These are phyloP conservation scores for Lactifluus volemus DNA, from an alignment of 768 basidiomycete species.

Conservation along the genomic window DNA sequence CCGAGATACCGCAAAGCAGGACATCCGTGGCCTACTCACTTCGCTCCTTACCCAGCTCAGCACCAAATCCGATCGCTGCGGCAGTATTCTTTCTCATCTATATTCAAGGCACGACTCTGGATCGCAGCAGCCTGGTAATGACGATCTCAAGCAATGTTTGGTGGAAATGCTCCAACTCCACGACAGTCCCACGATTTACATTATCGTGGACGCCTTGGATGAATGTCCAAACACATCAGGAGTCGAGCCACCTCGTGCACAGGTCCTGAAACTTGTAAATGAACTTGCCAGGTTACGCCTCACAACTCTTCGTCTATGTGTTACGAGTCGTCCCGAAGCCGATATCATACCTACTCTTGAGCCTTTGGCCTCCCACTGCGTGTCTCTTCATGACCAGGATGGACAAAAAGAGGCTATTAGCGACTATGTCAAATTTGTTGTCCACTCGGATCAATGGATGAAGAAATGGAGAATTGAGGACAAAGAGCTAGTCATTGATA, in stretches of 20 bases:
- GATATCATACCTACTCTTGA: background rate
- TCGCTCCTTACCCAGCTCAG: background rate
- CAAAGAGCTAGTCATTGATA: background rate
- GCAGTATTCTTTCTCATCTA: background rate
- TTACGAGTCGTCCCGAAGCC: background rate
- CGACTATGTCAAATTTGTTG: background rate
- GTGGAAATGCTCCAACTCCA: background rate
- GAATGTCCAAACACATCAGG: background rate
- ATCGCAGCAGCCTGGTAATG: background rate
- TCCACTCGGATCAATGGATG: background rate
- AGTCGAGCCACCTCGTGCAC: background rate
- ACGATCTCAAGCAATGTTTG: background rate
- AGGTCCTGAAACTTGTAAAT: background rate
- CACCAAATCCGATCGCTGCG: background rate
- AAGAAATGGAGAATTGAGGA: background rate
- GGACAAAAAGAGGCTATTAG: background rate
- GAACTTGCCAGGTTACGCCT: background rate
- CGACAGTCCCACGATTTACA: background rate
- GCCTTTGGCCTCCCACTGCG: background rate
- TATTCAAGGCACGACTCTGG: background rate
- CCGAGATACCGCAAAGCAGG: too few species aligned
- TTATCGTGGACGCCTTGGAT: background rate
- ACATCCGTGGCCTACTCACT: background rate
- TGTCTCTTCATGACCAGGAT: background rate
- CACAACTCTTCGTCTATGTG: background rate